Base-by-base conservation (phyloP, 169 alveolate species). In the Cryptosporidium sp. region DNA sequence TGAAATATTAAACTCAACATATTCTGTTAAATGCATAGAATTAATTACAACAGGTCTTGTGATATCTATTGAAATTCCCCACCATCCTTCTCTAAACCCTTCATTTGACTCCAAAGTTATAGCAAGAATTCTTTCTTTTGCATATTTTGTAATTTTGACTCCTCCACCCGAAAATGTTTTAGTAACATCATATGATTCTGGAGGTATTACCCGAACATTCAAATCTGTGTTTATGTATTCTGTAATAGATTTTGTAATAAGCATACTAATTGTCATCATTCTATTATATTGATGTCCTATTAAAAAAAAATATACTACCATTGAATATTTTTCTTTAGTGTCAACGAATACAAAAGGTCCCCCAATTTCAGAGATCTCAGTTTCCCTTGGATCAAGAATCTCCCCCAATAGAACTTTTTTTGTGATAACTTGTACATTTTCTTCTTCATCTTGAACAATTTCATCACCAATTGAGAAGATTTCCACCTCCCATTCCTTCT, bases 1-100 rank as follows among this genome's bases (percentile, higher is more conserved):
- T 21, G 89, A 60, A 29, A 80, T 26, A n/a, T 29, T 62, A 10
- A 80, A 62, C 6, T 80, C 80, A 23, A 80, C 80, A 16, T 62
- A 80, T 12, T 60, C 70, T n/a, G 44, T 80, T 80, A 45, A 39
- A 14, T 45, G 1, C 10, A 23, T 4, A 18, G 75, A 80, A 45
- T 5, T 23, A 44, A 7, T 16, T 18, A 60, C 68, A 31, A 23
- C 58, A 58, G 89, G 89, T 33, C 48, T 60, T 26, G 89, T 62
- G 10, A 80, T 80, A 18, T 80, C 62, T 16, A 65, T 21, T 2
- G 80, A 56, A 35, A 80, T 2, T 12, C 80, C 75, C 89, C 89
- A 80, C 89, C 89, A 80, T 12, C 89, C 89, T 62, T 80, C 60
- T 60, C 35, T 53, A 39, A 73, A 73, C 18, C 86, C 86, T 31